These are phyloP conservation scores for Penicillium cinerascens DNA, from an alignment of 495 filamentous ascomycete species.

Conservation along the genomic window DNA sequence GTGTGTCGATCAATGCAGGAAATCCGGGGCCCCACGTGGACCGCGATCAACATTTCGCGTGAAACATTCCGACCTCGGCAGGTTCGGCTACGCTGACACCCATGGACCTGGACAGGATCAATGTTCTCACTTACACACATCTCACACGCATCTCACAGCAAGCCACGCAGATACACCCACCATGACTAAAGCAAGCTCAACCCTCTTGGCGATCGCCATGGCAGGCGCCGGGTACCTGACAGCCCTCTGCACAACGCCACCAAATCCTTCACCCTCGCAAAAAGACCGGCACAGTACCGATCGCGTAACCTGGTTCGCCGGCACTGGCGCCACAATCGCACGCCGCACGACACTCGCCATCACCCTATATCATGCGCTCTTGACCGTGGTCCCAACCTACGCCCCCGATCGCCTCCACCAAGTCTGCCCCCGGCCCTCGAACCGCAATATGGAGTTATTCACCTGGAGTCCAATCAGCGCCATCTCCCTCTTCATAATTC, in stretches of 20 bases:
- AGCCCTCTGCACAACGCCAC: conserved; percentile 17
- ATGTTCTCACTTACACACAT: not conserved
- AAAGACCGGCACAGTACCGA: conserved; percentile 14
- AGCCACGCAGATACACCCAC: too few species aligned
- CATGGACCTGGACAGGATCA: too few species aligned
- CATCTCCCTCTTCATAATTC: conserved; percentile 24
- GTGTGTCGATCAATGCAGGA: too few species aligned
- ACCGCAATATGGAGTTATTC: conserved; percentile 26
- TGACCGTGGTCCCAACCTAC: conserved; percentile 16
- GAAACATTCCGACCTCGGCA: not conserved
- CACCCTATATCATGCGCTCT: conserved; percentile 28
- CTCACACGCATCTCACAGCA: not conserved
- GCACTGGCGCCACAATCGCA: conserved; percentile 1
- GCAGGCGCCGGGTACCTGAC: conserved; percentile 15
- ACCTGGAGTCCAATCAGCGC: conserved; percentile 26
- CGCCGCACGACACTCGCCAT: conserved; percentile 4
- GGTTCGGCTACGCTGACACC: too few species aligned
- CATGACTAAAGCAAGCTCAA: conserved; percentile 10
- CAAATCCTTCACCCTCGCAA: conserved; percentile 12
- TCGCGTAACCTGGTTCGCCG: conserved; percentile 11
- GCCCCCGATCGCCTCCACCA: conserved; percentile 4
- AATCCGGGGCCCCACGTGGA: too few species aligned
- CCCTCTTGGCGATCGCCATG: conserved; percentile 16
- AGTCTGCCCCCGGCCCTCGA: conserved; percentile 12
- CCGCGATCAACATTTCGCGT: not conserved